Evolutionary conservation across 768 basidiomycete species (phyloP), one percentile per base, ranked within the genome.

Genomic region (Lentinula sp.): DNA sequence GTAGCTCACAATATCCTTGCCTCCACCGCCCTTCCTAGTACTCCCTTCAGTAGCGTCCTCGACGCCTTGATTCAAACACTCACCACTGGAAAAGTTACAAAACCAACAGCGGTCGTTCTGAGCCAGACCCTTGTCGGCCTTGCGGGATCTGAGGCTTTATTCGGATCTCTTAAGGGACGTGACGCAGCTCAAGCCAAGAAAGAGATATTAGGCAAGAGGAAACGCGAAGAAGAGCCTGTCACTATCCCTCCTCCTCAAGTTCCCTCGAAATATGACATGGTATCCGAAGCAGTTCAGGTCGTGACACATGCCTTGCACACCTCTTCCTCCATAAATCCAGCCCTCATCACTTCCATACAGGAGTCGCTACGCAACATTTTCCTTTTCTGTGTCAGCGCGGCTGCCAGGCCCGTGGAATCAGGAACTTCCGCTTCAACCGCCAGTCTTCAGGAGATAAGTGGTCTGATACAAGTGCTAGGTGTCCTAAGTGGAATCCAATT

Each of bases 401-500:
- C 85, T 12, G 72, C 82, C 6, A 72, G 75, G 32, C 79, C 78
- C 10, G 18, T 45, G 32, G 85, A 82, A 35, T 74, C 72, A 50
- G 81, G 80, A 53, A 82, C 81, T 74, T 79, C 81, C 59, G 73
- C 72, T 52, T 80, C 81, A 56, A 83, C 81, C 74, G 80, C 81
- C 60, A 76, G 79, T 0, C 73, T 92, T 1, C 88, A 90, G 68
- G 90, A 93, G 71, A 82, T 92, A 43, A 83, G 85, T 46, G 88
- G 88, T n/a, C 78, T 93, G 57, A 88, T 92, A 60, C 90, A 92
- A 66, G 88, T 91, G 64, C 80, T 93, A 48, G 90, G 90, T 18
- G 87, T 92, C 37, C 81, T 93, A 61, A 89, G 86, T 63, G 88
- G 87, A 1, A 86, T 90, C 46, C 88, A 85, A 66, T 91, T 93